Conservation (phyloP, 2,329 filamentous ascomycete species). For the Apiospora saccharicola region DNA sequence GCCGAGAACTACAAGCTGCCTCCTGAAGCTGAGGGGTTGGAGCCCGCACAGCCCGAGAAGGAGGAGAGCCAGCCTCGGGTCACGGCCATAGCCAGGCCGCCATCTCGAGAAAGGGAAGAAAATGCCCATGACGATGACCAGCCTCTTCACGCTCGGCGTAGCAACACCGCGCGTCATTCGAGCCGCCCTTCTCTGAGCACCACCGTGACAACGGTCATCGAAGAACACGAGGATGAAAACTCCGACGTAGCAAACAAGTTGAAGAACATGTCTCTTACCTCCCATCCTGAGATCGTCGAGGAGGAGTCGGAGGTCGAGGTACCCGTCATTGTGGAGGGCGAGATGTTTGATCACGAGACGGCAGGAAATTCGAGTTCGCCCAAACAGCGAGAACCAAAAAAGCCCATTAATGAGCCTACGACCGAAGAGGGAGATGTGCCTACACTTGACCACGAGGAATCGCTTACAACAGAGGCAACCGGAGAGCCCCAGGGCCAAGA, state of each 20-base stretch:
- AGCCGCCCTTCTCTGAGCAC: constrained; percentile 83
- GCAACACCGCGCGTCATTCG: constrained; percentile 83
- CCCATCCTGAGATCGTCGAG: constrained; percentile 64
- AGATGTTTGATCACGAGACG: constrained; percentile 31
- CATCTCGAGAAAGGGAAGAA: constrained; percentile 38
- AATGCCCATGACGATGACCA: constrained; percentile 55
- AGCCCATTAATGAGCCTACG: constrained; percentile 29
- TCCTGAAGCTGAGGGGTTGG: constrained; percentile 87
- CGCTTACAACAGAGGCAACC: constrained; percentile 35
- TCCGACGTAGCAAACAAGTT: constrained; percentile 55
- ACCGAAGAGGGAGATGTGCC: constrained; percentile 34
- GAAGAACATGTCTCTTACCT: constrained; percentile 53
- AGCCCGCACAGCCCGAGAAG: constrained; percentile 53
- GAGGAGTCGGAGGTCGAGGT: constrained; percentile 56
- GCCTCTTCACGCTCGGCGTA: constrained; percentile 59
- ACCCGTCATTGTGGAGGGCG: constrained; percentile 51
- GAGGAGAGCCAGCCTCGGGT: constrained; percentile 51
- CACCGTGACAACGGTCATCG: constrained; percentile 80
- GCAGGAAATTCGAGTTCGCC: neutral
- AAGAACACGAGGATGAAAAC: constrained; percentile 79
- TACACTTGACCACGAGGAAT: constrained; percentile 33
- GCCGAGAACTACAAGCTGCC: constrained; percentile 97
- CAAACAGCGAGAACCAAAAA: constrained; percentile 28
- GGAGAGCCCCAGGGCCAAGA: constrained; percentile 30
- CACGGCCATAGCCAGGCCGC: constrained; percentile 43